These are phyloP conservation scores for Eragrostis curvula DNA, from an alignment of 176 grass and related monocot genomes.

Conservation along the genomic window DNA sequence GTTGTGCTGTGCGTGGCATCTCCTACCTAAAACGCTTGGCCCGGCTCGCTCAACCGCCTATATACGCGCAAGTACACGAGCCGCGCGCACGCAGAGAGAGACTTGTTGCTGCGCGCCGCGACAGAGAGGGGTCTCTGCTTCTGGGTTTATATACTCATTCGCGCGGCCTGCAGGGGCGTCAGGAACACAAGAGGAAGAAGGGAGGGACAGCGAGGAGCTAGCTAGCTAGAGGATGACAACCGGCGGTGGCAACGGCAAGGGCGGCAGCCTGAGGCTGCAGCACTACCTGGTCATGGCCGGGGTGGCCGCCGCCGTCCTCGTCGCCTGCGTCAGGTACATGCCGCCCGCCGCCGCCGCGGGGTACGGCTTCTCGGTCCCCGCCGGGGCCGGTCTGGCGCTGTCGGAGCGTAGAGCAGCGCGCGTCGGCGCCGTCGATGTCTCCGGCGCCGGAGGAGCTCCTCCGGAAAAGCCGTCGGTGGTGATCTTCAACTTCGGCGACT, in stretches of 20 bases:
- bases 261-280: conserved; percentile 32
- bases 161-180: too few species aligned
- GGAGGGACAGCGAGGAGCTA: not conserved
- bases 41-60: too few species aligned
- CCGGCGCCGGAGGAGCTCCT: not conserved
- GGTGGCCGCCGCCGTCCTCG: not conserved
- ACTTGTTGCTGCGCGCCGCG: too few species aligned
- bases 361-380: not conserved
- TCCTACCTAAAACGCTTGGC: too few species aligned
- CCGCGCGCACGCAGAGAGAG: too few species aligned
- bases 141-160: too few species aligned
- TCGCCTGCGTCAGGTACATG: conserved; percentile 48
- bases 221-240: not conserved
- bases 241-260: not conserved
- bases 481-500: conserved; percentile 89
- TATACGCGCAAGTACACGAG: too few species aligned
- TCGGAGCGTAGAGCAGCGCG: not conserved
- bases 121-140: too few species aligned
- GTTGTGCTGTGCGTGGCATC: too few species aligned
- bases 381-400: not conserved
- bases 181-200: not conserved
- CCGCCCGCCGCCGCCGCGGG: conserved; percentile 28
- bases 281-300: conserved; percentile 45
- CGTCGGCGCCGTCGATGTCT: not conserved
- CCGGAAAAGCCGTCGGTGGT: conserved; percentile 13